These are phyloP conservation scores for Fusarium veterinarium DNA, from an alignment of 2,329 filamentous ascomycete species.

Conservation along the genomic window DNA sequence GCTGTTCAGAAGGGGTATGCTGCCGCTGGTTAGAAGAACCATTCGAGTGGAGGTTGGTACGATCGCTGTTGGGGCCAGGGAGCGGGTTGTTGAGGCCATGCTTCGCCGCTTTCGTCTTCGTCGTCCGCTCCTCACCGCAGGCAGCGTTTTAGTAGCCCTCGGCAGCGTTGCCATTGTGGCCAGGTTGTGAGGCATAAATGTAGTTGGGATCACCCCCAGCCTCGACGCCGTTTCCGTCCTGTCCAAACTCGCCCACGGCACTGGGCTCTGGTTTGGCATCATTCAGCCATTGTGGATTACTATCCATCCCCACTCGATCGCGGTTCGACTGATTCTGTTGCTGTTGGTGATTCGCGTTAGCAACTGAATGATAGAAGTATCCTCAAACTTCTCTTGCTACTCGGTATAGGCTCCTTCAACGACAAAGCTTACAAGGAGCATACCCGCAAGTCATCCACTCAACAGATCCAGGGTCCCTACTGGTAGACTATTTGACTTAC, in stretches of 20 bases:
- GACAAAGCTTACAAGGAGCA: background rate
- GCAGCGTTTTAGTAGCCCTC: constrained; percentile 61
- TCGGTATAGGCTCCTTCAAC: background rate
- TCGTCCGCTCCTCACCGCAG: background rate
- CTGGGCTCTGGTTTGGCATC: constrained; percentile 49
- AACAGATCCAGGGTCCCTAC: background rate
- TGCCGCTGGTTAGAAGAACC: background rate
- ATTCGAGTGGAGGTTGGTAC: background rate
- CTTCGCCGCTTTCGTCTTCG: background rate
- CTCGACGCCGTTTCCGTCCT: constrained; percentile 57
- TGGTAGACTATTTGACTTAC: constrained; percentile 65
- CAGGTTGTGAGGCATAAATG: constrained; percentile 65
- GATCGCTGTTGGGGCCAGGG: background rate
- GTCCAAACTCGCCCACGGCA: constrained; percentile 54
- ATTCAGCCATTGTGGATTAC: constrained; percentile 49
- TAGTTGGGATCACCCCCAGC: constrained; percentile 57
- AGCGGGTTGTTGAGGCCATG: background rate
- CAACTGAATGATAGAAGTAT: background rate
- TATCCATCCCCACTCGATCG: constrained; percentile 52
- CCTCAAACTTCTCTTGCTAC: background rate
- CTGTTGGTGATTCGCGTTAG: constrained; percentile 38
- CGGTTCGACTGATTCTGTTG: constrained; percentile 57
- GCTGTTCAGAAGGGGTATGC: background rate
- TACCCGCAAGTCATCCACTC: background rate
- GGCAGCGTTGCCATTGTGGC: constrained; percentile 68